A percentile compares a stretch with the other conserved stretches of the same genome.
Conservation (phyloP, 805 yeast genomes). For the Starmerella scarabaei region DNA sequence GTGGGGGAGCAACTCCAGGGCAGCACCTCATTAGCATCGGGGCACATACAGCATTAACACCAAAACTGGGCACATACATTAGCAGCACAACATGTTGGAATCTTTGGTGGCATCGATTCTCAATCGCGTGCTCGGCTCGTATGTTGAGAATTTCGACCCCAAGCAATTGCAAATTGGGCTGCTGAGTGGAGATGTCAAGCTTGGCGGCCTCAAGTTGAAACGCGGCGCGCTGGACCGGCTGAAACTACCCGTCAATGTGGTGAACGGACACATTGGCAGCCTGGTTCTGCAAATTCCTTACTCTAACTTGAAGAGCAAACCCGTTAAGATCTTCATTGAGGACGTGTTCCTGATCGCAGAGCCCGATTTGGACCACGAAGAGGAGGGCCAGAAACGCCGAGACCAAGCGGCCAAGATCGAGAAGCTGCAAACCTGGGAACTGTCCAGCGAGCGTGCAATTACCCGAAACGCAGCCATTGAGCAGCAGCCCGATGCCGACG, state of each 20-base stretch:
- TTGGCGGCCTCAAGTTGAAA: constrained; percentile 62
- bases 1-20: too few species aligned
- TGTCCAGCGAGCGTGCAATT: constrained; percentile 22
- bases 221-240: constrained; percentile 81
- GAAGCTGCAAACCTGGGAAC: constrained; percentile 51
- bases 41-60: too few species aligned
- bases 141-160: constrained; percentile 91
- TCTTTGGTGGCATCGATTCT: constrained; percentile 33
- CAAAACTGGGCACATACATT: too few species aligned
- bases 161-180: constrained; percentile 90
- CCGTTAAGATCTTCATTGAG: constrained; percentile 76
- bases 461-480: constrained; percentile 20
- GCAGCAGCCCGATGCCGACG: constrained; percentile 23
- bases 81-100: constrained; percentile 36
- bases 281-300: constrained; percentile 88
- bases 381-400: constrained; percentile 45
- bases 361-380: constrained; percentile 55
- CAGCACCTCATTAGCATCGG: too few species aligned
- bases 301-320: constrained; percentile 85
- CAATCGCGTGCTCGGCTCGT: constrained; percentile 33
- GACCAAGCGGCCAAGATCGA: constrained; percentile 55
- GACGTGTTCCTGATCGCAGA: constrained; percentile 74
- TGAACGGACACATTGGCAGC: constrained; percentile 81
- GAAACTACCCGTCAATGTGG: constrained; percentile 73
- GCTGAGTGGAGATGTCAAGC: constrained; percentile 93